Percentiles rank a stretch among this genome's conserved stretches.
phyloP scores from a whole-genome alignment of 495 filamentous ascomycete species.

The Penicillium herquei region DNA sequence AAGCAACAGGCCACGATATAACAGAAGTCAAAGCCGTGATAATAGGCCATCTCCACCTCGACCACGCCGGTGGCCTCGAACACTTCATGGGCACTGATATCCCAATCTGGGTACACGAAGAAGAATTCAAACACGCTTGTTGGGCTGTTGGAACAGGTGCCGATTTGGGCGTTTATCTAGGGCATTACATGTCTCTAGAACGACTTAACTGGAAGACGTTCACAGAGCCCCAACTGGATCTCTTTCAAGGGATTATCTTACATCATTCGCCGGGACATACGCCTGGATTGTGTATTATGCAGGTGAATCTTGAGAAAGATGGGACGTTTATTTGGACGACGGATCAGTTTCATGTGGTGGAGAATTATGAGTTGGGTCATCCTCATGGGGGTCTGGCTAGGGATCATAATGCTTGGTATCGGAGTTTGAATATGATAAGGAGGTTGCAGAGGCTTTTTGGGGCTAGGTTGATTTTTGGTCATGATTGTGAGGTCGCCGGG shows the following conservation, averaged over 20 bases:
- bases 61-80: conserved; percentile 55
- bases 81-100: conserved; percentile 48
- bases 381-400: conserved; percentile 45
- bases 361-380: conserved; percentile 19
- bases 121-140: conserved; percentile 49
- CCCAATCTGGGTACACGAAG: conserved; percentile 53
- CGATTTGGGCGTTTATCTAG: conserved; percentile 45
- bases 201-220: conserved; percentile 38
- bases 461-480: conserved; percentile 42
- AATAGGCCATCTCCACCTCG: conserved; percentile 53
- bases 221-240: conserved; percentile 27
- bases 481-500: conserved; percentile 25
- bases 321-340: conserved; percentile 47
- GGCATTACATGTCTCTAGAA: conserved; percentile 35
- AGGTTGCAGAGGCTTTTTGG: conserved; percentile 32
- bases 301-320: conserved; percentile 35
- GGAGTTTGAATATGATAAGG: conserved; percentile 38
- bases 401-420: conserved; percentile 44
- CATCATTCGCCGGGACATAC: conserved; percentile 43
- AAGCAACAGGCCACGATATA: conserved; percentile 45
- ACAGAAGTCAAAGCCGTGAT: conserved; percentile 53
- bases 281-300: conserved; percentile 36
- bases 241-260: conserved; percentile 37
- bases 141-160: conserved; percentile 44
- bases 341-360: conserved; percentile 41